phyloP scores from a whole-genome alignment of 371 early-diverging fungal genomes.

The Mucor saturninus region DNA sequence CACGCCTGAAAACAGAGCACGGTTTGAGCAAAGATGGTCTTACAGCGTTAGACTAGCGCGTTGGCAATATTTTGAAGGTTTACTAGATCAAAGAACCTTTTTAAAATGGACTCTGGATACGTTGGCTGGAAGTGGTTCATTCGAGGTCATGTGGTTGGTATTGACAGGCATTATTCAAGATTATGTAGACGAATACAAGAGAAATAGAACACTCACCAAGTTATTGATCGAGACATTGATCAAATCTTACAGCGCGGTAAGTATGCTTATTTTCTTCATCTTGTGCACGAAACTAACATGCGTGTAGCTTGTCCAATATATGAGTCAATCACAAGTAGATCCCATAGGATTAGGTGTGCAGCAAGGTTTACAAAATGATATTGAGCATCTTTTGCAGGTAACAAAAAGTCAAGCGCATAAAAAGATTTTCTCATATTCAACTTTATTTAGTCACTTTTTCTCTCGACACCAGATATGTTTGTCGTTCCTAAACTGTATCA shows the following conservation, averaged over 20 bases:
- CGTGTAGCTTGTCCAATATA: slow-evolving; percentile 19
- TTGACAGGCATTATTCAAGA: slow-evolving; percentile 66
- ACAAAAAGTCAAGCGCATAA: not conserved
- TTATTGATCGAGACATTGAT: slow-evolving; percentile 66
- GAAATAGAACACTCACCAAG: slow-evolving; percentile 71
- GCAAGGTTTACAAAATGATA: slow-evolving; percentile 52
- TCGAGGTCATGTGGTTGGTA: slow-evolving; percentile 70
- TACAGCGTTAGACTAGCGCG: slow-evolving; percentile 68
- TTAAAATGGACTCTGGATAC: slow-evolving; percentile 66
- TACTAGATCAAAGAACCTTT: slow-evolving; percentile 73
- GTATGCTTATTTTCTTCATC: not conserved
- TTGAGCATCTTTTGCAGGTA: slow-evolving; percentile 63
- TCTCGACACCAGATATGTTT: slow-evolving; percentile 71
- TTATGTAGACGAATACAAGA: slow-evolving; percentile 69
- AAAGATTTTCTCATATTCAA: not conserved
- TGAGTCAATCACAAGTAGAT: slow-evolving; percentile 15
- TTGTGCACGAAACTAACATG: no score
- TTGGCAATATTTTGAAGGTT: slow-evolving; percentile 76
- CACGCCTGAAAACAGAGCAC: slow-evolving; percentile 53
- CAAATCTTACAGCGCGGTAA: slow-evolving; percentile 61
- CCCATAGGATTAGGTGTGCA: slow-evolving; percentile 34
- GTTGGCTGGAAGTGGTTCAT: slow-evolving; percentile 48
- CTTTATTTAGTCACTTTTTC: slow-evolving; percentile 52
- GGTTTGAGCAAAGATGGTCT: slow-evolving; percentile 66
- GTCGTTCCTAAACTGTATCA: slow-evolving; percentile 62